A percentile compares a stretch with the other conserved stretches of the same genome.
Evolutionary conservation across 2,329 filamentous ascomycete genomes (phyloP).

Genomic region (Cercospora berteroae): DNA sequence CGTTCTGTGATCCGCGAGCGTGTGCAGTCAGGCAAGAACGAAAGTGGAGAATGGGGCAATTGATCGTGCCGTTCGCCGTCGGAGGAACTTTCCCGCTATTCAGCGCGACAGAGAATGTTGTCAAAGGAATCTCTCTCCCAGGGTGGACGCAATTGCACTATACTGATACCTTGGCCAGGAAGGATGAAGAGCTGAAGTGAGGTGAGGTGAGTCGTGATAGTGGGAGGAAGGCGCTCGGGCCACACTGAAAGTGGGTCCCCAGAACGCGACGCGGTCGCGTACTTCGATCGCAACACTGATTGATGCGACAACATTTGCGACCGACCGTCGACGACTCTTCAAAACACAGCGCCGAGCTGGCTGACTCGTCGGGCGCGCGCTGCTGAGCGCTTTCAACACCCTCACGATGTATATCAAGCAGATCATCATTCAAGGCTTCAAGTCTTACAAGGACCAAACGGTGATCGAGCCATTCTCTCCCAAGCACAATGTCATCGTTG

Average conservation of each 20-base stretch:
- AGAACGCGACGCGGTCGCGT: slow-evolving; percentile 3
- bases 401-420: slow-evolving; percentile 92
- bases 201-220: not conserved
- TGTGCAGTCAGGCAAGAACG: not conserved
- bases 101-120: no score
- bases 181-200: no score
- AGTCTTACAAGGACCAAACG: slow-evolving; percentile 95
- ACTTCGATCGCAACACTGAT: not conserved
- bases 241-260: not conserved
- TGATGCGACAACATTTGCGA: not conserved
- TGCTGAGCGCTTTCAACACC: slow-evolving; percentile 6
- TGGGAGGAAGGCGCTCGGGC: not conserved
- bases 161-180: no score
- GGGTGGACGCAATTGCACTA: not conserved
- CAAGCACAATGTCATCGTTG: slow-evolving; percentile 97
- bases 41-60: not conserved
- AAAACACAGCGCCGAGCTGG: not conserved
- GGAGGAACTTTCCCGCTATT: no score
- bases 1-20: not conserved
- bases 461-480: slow-evolving; percentile 98
- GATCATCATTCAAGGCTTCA: slow-evolving; percentile 99
- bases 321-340: not conserved
- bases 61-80: not conserved
- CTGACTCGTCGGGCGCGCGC: not conserved
- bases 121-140: no score